Conservation (phyloP, 345 rosid genomes). For the Dipteronia dyeriana region DNA sequence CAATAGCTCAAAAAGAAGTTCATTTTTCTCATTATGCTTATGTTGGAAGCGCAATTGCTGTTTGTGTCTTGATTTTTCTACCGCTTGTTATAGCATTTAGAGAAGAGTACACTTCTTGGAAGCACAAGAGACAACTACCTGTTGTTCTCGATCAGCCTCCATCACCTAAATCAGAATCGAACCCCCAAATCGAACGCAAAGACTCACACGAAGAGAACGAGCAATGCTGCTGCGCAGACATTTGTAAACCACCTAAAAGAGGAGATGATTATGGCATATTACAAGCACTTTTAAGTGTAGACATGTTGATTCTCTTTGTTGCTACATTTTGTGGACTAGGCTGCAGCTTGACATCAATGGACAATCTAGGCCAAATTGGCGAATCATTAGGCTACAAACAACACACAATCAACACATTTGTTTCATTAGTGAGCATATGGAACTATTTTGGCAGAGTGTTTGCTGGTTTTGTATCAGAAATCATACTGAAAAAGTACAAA, state of each 20-base stretch:
- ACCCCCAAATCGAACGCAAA: neutral
- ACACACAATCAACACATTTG: constrained; percentile 42
- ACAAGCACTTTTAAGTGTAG: constrained; percentile 59
- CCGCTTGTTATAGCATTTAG: constrained; percentile 45
- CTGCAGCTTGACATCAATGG: constrained; percentile 56
- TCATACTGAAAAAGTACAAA: constrained; percentile 40
- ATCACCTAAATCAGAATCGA: neutral
- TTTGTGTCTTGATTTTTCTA: constrained; percentile 45
- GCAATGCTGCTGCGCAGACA: constrained; percentile 39
- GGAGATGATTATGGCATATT: constrained; percentile 61
- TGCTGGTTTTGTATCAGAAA: constrained; percentile 53
- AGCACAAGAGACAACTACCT: constrained; percentile 15
- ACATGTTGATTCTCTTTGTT: constrained; percentile 56
- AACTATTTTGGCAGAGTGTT: constrained; percentile 57
- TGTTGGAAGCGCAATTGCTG: constrained; percentile 36
- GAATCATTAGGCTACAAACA: constrained; percentile 51
- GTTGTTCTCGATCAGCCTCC: neutral
- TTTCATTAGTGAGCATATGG: constrained; percentile 67
- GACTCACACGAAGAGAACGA: neutral
- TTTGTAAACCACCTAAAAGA: constrained; percentile 48
- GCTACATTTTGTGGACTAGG: constrained; percentile 62
- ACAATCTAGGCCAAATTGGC: constrained; percentile 71
- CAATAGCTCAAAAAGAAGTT: constrained; percentile 39
- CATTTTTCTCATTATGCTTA: constrained; percentile 38
- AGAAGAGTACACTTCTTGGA: constrained; percentile 50